Base-by-base conservation (phyloP, 768 basidiomycete species). In the Boletus eberwhitei region DNA sequence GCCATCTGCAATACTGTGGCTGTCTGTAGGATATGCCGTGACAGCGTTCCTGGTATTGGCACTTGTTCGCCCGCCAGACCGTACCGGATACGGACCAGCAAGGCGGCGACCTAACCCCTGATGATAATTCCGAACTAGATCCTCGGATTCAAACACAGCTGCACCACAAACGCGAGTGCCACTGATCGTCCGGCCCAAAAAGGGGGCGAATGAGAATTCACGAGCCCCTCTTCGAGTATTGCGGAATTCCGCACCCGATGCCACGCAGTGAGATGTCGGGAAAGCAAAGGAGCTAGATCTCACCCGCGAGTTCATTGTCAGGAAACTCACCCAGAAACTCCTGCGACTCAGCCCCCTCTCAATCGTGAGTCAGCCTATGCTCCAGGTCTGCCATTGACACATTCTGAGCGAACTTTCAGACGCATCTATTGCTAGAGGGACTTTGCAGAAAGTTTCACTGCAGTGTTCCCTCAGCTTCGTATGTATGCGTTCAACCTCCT, bases 311-410 rank as follows among this genome's bases (percentile, higher is more conserved):
- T 94, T 94, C 71, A 86, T 98, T 58, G 70, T 85, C 8, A 82
- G 88, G 43, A 82, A 82, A 35, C 79, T 99, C 46, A 97, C 93
- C 0, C 81, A 94, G 38, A 86, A 81, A 63, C 74, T 97, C 57
- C 77, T 99, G 13, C 83, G 83, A 56, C 72, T 80, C 17, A n/a
- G n/a, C n/a, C n/a, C n/a, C 74, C 0, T 57, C 71, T 8, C 35
- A 58, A 19, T 69, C 75, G 66, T 75, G 54, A 60, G 72, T 60
- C 31, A 11, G 43, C 14, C 19, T 14, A 14, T 14, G 11, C 19
- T 22, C 13, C 40, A 14, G 21, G 9, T 41, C 22, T 16, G 6
- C 39, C 13, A 7, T 36, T 19, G 16, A 35, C 17, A 44, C 16
- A 11, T 24, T 12, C 8, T 6, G 11, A 8, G 38, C 11, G 7